Evolutionary conservation across 768 basidiomycete genomes (phyloP), one percentile per base, ranked within the genome.

Genomic region (Hericium coralloides): DNA sequence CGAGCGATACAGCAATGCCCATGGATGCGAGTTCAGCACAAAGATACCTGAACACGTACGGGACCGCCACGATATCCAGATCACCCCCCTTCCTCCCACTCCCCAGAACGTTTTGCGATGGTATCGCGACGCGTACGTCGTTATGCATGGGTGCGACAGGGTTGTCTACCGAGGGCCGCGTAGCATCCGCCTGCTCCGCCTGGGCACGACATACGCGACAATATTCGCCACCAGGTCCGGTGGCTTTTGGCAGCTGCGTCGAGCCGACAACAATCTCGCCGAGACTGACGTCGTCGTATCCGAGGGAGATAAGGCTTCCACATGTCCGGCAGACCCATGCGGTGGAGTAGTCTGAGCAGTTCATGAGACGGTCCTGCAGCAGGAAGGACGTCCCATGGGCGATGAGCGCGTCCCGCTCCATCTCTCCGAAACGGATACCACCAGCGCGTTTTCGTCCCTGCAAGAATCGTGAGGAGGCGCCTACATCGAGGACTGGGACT

Each of bases 391-490:
- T 97, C 48, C 97, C 97, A 71, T 99, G 97, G 3, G 97, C 97
- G 63, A 99, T 95, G 53, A 99, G 81, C 12, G 97, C 97, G 68
- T 99, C 97, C 54, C 97, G 89, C 72, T 99, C 97, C 97, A 99
- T 99, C 76, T 99, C 97, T 65, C 97, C 97, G 69, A 99, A 98
- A 55, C 97, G 94, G 67, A 99, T 99, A 66, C 97, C 97, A 65
- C 97, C 97, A 47, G 91, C 92, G 55, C 94, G 89, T 81, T 98
- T 98, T 59, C 97, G 89, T 56, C 97, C 97, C 94, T 69, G 47
- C 26, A 62, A 60, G 50, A 20, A 55, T 55, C 49, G 48, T 51
- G 41, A 56, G 52, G 20, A 62, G 49, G 25, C 22, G 53, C 10
- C 43, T 57, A 45, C 51, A 31, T 55, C 38, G 38, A 39, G 39